Base-by-base conservation (phyloP, 139 green algal genomes). In the Spirogloea muscicola region DNA sequence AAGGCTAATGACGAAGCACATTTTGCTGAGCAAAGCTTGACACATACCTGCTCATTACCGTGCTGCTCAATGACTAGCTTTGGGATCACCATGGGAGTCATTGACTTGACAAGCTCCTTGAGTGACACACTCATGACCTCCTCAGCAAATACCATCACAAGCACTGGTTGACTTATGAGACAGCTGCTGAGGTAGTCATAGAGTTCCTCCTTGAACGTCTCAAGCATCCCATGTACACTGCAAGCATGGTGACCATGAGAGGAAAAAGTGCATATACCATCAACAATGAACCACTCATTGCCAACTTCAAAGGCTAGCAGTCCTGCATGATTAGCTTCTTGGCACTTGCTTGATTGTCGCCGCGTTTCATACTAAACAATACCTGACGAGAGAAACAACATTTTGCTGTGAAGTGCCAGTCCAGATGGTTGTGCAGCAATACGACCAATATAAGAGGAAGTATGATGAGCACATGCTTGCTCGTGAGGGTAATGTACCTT, bases 201-300 rank as follows among this genome's bases (percentile, higher is more conserved):
- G 3, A 76, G 31, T 2, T 71, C 65, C n/a, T 51, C 44, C 27
- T 79, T 79, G 36, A 68, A 79, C 31, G 9, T 29, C 60, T 79
- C 66, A 9, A 79, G 43, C 31, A 79, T 16, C 49, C 38, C 60
- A 27, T 18, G 39, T 25, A 74, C 49, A 21, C 60, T 74, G 29
- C n/a, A 2, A n/a, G 25, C 57, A 38, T 2, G 16, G 52, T 33
- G 27, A 39, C 21, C 34, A 10, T 66, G 65, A 37, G n/a, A 39
- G 18, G 1, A 60, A 38, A n/a, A n/a, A n/a, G n/a, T n/a, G n/a
- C n/a, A n/a, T n/a, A n/a, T n/a, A n/a, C n/a, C n/a, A n/a, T n/a
- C n/a, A n/a, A n/a, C n/a, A n/a, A n/a, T n/a, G n/a, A n/a, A n/a
- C n/a, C n/a, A n/a, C n/a, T n/a, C n/a, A n/a, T n/a, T n/a, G n/a